phyloP scores from a whole-genome alignment of 768 basidiomycete genomes.

The Suillus spraguei region DNA sequence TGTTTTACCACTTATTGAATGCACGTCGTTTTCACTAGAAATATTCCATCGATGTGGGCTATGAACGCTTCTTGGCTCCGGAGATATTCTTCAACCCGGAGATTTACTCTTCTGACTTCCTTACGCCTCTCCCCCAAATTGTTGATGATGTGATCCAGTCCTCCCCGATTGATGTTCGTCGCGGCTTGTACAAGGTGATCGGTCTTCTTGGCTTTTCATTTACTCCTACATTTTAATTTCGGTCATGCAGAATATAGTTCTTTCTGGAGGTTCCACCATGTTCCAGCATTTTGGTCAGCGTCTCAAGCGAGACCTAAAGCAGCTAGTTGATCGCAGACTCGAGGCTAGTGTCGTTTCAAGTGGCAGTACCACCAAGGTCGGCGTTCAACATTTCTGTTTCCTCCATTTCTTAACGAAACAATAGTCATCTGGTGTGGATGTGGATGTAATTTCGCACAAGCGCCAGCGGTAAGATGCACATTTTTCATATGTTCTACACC shows the following conservation, averaged over 20 bases:
- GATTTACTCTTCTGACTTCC: slow-evolving; percentile 95
- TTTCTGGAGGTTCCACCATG: slow-evolving; percentile 98
- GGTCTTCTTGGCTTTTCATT: neutral
- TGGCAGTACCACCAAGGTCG: slow-evolving; percentile 75
- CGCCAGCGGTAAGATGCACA: slow-evolving; percentile 71
- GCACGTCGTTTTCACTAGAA: slow-evolving; percentile 51
- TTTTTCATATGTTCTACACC: neutral
- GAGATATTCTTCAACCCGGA: slow-evolving; percentile 99
- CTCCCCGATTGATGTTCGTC: slow-evolving; percentile 95
- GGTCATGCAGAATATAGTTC: slow-evolving; percentile 83
- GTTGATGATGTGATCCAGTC: slow-evolving; percentile 96
- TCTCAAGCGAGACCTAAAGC: slow-evolving; percentile 93
- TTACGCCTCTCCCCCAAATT: slow-evolving; percentile 94
- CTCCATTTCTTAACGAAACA: neutral
- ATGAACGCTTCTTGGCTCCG: slow-evolving; percentile 98
- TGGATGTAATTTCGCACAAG: slow-evolving; percentile 98
- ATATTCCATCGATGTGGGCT: slow-evolving; percentile 94
- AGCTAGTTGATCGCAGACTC: slow-evolving; percentile 88
- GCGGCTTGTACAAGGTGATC: slow-evolving; percentile 90
- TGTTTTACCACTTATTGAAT: neutral
- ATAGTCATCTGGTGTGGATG: slow-evolving; percentile 95
- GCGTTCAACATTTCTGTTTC: slow-evolving; percentile 18
- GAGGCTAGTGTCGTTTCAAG: slow-evolving; percentile 74
- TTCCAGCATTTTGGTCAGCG: slow-evolving; percentile 99
- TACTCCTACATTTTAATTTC: neutral